Evolutionary conservation across 2,329 filamentous ascomycete species (phyloP).

Genomic region (Aureobasidium sp.): DNA sequence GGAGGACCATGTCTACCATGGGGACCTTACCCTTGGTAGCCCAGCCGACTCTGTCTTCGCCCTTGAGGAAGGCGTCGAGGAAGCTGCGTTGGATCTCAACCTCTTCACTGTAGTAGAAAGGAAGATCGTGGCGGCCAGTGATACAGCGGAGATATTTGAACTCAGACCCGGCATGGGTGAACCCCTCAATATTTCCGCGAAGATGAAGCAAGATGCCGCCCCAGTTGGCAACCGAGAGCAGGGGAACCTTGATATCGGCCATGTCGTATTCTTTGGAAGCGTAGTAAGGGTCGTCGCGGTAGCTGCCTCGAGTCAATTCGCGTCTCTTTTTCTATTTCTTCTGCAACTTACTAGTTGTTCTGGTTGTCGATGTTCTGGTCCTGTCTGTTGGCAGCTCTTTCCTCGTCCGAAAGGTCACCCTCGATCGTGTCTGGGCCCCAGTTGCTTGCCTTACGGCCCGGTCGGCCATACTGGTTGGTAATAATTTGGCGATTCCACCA

Average conservation of each 20-base stretch:
- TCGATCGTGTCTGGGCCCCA: conserved; percentile 51
- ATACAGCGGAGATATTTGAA: conserved; percentile 63
- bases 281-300: conserved; percentile 56
- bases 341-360: conserved; percentile 17
- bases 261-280: conserved; percentile 57
- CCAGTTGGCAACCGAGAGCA: conserved; percentile 63
- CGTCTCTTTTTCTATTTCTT: conserved; percentile 32
- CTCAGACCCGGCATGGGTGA: conserved; percentile 53
- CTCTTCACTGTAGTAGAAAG: conserved; percentile 63
- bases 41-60: conserved; percentile 55
- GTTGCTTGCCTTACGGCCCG: conserved; percentile 39
- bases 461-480: conserved; percentile 59
- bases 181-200: conserved; percentile 61
- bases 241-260: conserved; percentile 58
- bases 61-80: conserved; percentile 63
- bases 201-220: conserved; percentile 62
- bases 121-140: conserved; percentile 61
- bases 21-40: conserved; percentile 49
- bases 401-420: conserved; percentile 49
- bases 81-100: conserved; percentile 60
- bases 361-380: conserved; percentile 35
- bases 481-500: conserved; percentile 65
- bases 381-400: conserved; percentile 40
- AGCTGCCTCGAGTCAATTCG: conserved; percentile 36
- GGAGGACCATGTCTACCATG: conserved; percentile 52